These are phyloP conservation scores for Boletus edulis DNA, from an alignment of 768 basidiomycete species.

Conservation along the genomic window DNA sequence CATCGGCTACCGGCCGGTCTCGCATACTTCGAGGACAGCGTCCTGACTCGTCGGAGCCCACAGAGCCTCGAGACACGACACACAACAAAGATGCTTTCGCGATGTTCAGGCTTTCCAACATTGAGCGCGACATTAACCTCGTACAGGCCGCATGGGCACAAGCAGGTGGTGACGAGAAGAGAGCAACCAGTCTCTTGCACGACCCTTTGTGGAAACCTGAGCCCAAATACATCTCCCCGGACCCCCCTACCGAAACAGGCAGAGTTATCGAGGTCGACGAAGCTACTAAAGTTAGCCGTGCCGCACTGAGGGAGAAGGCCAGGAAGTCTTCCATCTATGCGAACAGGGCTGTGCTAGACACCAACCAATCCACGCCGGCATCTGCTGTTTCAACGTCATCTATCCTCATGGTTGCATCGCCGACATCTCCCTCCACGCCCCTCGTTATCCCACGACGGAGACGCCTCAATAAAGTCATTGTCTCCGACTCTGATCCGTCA, in stretches of 20 bases:
- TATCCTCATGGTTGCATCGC: slow-evolving; percentile 34
- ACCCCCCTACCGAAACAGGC: slow-evolving; percentile 41
- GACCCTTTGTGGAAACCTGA: slow-evolving; percentile 54
- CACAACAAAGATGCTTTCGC: slow-evolving; percentile 38
- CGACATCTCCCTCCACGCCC: slow-evolving; percentile 42
- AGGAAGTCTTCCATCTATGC: slow-evolving; percentile 84
- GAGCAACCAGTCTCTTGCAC: slow-evolving; percentile 55
- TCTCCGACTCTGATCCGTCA: slow-evolving; percentile 59
- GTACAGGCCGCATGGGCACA: slow-evolving; percentile 69
- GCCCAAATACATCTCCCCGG: slow-evolving; percentile 11
- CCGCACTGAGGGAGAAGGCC: slow-evolving; percentile 68
- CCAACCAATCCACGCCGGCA: slow-evolving; percentile 41
- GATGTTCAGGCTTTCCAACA: slow-evolving; percentile 63
- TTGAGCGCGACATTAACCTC: slow-evolving; percentile 35
- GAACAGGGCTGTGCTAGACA: slow-evolving; percentile 54
- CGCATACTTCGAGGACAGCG: slow-evolving; percentile 54
- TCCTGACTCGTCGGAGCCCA: slow-evolving; percentile 30
- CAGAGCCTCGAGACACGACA: slow-evolving; percentile 20
- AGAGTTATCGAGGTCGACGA: slow-evolving; percentile 73
- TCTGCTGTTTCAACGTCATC: slow-evolving; percentile 23
- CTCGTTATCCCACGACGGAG: slow-evolving; percentile 44
- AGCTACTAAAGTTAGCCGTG: slow-evolving; percentile 63
- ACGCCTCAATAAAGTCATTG: slow-evolving; percentile 56
- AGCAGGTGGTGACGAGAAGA: slow-evolving; percentile 57
- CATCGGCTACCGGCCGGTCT: slow-evolving; percentile 38